Percentiles rank a stretch among this genome's conserved stretches.
These are phyloP conservation scores for Aspergillus sergii DNA, from an alignment of 2,329 filamentous ascomycete genomes.

Conservation along the genomic window DNA sequence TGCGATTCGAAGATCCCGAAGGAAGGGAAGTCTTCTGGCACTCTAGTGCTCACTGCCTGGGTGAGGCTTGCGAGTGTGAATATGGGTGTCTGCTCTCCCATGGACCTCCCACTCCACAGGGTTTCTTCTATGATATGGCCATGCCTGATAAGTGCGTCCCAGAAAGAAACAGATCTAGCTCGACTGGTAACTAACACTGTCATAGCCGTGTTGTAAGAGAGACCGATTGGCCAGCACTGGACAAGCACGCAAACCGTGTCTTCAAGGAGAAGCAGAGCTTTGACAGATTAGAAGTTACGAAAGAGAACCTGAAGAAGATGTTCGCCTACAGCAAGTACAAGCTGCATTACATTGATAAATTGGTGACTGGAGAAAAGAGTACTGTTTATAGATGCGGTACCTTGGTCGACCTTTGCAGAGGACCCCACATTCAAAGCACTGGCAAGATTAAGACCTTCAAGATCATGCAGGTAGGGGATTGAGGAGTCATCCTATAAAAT, in stretches of 20 bases:
- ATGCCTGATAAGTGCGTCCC: constrained; percentile 62
- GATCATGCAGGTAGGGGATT: constrained; percentile 71
- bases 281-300: constrained; percentile 83
- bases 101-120: constrained; percentile 86
- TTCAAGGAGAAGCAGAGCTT: constrained; percentile 98
- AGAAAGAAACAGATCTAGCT: background rate
- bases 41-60: constrained; percentile 92
- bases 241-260: constrained; percentile 76
- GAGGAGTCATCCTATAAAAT: background rate
- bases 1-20: constrained; percentile 75
- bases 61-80: constrained; percentile 86
- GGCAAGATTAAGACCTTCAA: constrained; percentile 93
- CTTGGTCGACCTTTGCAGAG: constrained; percentile 91
- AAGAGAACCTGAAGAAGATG: constrained; percentile 91
- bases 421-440: constrained; percentile 91
- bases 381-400: constrained; percentile 95
- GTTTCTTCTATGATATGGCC: constrained; percentile 98
- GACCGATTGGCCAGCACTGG: constrained; percentile 80
- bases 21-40: constrained; percentile 98
- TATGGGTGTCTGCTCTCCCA: constrained; percentile 93
- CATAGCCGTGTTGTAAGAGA: constrained; percentile 65
- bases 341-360: constrained; percentile 93
- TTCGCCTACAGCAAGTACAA: constrained; percentile 99
- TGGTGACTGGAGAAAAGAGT: constrained; percentile 87
- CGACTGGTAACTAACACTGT: constrained; percentile 21